Conservation (phyloP, 768 basidiomycete species). For the Auriculariales sp. region DNA sequence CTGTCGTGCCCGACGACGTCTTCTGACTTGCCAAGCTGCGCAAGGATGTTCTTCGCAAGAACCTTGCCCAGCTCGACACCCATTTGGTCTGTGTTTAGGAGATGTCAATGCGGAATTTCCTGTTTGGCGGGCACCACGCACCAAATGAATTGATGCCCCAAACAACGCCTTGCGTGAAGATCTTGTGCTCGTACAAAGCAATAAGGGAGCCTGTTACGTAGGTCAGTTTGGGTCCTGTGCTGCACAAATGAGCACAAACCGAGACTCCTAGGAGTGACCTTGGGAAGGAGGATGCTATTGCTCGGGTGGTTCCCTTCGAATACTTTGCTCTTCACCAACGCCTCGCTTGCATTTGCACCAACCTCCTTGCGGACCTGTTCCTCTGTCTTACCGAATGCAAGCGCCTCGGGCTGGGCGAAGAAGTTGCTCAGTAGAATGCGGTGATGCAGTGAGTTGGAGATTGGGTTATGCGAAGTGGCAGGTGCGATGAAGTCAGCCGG, state of each 20-base stretch:
- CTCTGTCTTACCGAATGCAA: conserved; percentile 96
- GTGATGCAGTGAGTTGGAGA: conserved; percentile 79
- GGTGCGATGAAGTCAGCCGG: conserved; percentile 90
- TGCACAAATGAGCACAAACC: conserved; percentile 30
- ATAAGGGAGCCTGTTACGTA: conserved; percentile 47
- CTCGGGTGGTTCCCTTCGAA: conserved; percentile 96
- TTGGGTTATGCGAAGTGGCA: conserved; percentile 79
- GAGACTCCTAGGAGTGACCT: conserved; percentile 78
- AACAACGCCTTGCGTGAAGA: conserved; percentile 91
- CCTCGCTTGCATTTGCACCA: conserved; percentile 54
- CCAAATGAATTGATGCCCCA: conserved; percentile 99
- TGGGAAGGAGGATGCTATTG: conserved; percentile 90
- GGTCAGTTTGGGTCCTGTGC: background rate
- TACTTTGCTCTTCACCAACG: conserved; percentile 90
- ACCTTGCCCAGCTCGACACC: conserved; percentile 98
- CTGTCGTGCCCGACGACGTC: conserved; percentile 83
- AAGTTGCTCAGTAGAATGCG: conserved; percentile 95
- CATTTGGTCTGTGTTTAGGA: conserved; percentile 92
- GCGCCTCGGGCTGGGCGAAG: conserved; percentile 94
- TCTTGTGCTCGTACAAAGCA: conserved; percentile 95
- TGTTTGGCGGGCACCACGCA: conserved; percentile 27
- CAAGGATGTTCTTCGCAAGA: conserved; percentile 89
- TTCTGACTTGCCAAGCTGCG: conserved; percentile 64
- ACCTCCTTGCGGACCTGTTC: conserved; percentile 53
- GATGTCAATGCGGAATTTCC: too few species aligned